phyloP scores from a whole-genome alignment of 371 early-diverging fungal genomes.

The Rhizomucor pusillus region DNA sequence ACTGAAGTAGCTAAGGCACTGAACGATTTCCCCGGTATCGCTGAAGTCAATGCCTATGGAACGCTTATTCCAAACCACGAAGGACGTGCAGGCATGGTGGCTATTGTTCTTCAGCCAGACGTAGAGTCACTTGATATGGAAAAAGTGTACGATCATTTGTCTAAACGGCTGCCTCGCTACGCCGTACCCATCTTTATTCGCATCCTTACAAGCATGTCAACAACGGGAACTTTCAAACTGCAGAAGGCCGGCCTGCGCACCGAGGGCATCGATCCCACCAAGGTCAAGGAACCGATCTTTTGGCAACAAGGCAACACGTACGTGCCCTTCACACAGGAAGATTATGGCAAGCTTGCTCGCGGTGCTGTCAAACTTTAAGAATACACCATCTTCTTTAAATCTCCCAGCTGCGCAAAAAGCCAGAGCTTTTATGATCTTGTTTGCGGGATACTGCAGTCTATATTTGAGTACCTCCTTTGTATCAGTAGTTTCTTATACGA shows the following conservation, averaged over 20 bases:
- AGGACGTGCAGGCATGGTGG: constrained; percentile 78
- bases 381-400: too few species aligned
- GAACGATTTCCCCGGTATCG: constrained; percentile 51
- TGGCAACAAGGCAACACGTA: constrained; percentile 49
- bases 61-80: constrained; percentile 51
- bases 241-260: constrained; percentile 46
- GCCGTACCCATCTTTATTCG: constrained; percentile 63
- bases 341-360: constrained; percentile 11
- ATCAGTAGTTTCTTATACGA: too few species aligned
- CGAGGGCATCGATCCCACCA: constrained; percentile 38
- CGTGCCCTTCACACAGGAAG: constrained; percentile 40
- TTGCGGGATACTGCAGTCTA: too few species aligned
- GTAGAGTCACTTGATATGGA: constrained; percentile 34
- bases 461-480: too few species aligned
- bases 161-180: constrained; percentile 51
- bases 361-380: constrained; percentile 15
- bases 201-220: constrained; percentile 38
- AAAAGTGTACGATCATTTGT: constrained; percentile 30
- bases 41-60: constrained; percentile 67
- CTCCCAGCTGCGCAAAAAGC: too few species aligned
- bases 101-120: constrained; percentile 32
- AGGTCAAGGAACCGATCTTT: constrained; percentile 34
- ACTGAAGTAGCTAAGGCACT: constrained; percentile 63
- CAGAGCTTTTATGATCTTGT: too few species aligned
- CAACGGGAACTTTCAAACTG: constrained; percentile 56